Evolutionary conservation across 805 yeast genomes (phyloP).

Genomic region (Jamesozyma gamospora): DNA sequence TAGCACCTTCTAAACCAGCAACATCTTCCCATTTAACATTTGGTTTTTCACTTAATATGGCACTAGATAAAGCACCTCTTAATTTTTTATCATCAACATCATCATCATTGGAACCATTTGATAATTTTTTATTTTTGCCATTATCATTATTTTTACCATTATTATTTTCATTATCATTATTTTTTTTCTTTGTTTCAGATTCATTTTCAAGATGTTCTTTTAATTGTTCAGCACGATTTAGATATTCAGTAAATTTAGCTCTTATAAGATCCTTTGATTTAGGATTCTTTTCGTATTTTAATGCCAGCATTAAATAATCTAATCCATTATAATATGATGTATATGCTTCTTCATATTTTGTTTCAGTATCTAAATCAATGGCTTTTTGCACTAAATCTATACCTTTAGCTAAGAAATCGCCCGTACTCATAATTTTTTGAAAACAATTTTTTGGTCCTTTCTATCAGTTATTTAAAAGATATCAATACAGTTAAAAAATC

Average conservation of each 20-base stretch:
- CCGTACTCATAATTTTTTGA: constrained; percentile 35
- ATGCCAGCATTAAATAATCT: constrained; percentile 90
- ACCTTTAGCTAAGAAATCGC: constrained; percentile 87
- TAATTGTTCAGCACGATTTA: constrained; percentile 86
- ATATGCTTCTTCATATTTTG: constrained; percentile 88
- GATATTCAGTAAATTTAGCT: constrained; percentile 81
- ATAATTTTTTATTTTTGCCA: constrained; percentile 38
- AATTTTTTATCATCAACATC: constrained; percentile 79
- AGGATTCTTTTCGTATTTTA: constrained; percentile 88
- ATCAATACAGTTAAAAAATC: too few species aligned
- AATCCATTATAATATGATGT: constrained; percentile 85
- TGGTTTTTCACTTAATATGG: constrained; percentile 85
- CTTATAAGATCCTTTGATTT: constrained; percentile 81
- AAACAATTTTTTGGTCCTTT: too few species aligned
- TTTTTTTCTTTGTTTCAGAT: constrained; percentile 29
- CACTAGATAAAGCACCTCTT: constrained; percentile 84
- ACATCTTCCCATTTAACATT: constrained; percentile 90
- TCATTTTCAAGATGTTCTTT: constrained; percentile 76
- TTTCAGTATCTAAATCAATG: constrained; percentile 84
- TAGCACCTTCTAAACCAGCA: constrained; percentile 92
- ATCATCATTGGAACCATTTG: constrained; percentile 33
- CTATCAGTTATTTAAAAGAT: too few species aligned
- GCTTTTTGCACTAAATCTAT: constrained; percentile 90
- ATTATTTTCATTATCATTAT: constrained; percentile 40
- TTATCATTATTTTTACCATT: constrained; percentile 29